Percentiles rank a stretch among this genome's conserved stretches.
Evolutionary conservation across 2,329 filamentous ascomycete genomes (phyloP).

Genomic region (Fusarium brevicatenulatum): DNA sequence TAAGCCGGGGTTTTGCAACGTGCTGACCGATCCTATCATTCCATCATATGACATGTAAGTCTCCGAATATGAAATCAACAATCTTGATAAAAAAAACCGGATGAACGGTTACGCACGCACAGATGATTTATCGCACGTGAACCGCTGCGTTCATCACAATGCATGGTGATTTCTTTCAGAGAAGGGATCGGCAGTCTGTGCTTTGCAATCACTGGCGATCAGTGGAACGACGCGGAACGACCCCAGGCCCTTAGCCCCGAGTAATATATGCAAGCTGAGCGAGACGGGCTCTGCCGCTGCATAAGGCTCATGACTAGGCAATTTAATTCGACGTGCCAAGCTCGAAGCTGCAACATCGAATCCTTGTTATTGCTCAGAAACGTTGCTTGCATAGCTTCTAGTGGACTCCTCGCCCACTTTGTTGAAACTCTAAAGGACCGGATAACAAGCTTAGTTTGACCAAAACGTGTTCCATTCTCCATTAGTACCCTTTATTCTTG

Average conservation of each 20-base stretch:
- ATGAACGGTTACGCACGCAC: background rate
- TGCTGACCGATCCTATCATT: background rate
- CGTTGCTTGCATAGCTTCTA: background rate
- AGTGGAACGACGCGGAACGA: background rate
- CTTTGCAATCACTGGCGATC: background rate
- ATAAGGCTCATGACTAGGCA: background rate
- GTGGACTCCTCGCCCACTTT: background rate
- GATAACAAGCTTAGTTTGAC: background rate
- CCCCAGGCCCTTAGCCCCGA: background rate
- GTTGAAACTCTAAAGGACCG: background rate
- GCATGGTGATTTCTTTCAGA: background rate
- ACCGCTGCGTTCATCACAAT: background rate
- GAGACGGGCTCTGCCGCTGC: background rate
- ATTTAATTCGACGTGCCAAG: background rate
- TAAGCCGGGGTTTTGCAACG: background rate
- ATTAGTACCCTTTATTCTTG: background rate
- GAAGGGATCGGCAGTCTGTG: slow-evolving; percentile 1
- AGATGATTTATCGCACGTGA: background rate
- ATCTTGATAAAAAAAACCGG: background rate
- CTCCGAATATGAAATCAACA: background rate
- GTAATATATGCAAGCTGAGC: background rate
- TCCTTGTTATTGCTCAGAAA: background rate
- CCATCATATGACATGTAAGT: background rate
- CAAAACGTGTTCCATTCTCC: background rate
- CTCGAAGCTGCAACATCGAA: background rate